Conservation (phyloP, 345 rosid genomes). For the Populus tremula region DNA sequence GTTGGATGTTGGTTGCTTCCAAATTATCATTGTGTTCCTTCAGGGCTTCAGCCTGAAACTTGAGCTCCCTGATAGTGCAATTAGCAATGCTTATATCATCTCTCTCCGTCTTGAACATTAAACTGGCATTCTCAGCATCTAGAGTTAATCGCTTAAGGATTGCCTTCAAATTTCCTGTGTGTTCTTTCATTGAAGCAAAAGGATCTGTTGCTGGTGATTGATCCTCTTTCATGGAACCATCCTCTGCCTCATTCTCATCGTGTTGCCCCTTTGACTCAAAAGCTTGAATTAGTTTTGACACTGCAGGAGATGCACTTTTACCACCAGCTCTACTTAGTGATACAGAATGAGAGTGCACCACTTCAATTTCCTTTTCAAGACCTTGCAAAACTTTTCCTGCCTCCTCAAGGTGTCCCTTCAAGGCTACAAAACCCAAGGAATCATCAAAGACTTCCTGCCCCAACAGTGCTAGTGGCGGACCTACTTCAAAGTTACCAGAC, state of each 20-base stretch:
- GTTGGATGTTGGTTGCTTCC: conserved; percentile 59
- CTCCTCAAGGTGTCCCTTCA: conserved; percentile 52
- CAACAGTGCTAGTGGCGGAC: conserved; percentile 10
- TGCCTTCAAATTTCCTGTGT: conserved; percentile 46
- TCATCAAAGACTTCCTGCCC: conserved; percentile 36
- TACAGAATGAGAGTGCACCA: conserved; percentile 34
- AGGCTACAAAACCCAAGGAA: conserved; percentile 37
- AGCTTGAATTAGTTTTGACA: conserved; percentile 75
- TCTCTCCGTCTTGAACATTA: conserved; percentile 38
- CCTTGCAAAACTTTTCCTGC: conserved; percentile 47
- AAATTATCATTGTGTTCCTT: conserved; percentile 43
- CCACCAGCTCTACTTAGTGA: conserved; percentile 34
- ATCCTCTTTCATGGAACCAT: conserved; percentile 28
- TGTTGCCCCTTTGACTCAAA: conserved; percentile 65
- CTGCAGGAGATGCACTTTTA: conserved; percentile 45
- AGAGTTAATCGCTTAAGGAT: conserved; percentile 49
- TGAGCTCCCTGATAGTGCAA: conserved; percentile 40
- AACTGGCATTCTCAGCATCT: conserved; percentile 46
- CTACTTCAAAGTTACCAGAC: conserved; percentile 13
- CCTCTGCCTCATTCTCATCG: conserved; percentile 55
- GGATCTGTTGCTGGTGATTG: conserved; percentile 36
- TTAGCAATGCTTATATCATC: conserved; percentile 36
- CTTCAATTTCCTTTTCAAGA: conserved; percentile 59
- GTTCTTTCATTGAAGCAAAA: conserved; percentile 44
- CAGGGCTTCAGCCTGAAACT: conserved; percentile 44